A percentile compares a stretch with the other conserved stretches of the same genome.
These are phyloP conservation scores for Acacia crassicarpa DNA, from an alignment of 306 rosid genomes.

Conservation along the genomic window DNA sequence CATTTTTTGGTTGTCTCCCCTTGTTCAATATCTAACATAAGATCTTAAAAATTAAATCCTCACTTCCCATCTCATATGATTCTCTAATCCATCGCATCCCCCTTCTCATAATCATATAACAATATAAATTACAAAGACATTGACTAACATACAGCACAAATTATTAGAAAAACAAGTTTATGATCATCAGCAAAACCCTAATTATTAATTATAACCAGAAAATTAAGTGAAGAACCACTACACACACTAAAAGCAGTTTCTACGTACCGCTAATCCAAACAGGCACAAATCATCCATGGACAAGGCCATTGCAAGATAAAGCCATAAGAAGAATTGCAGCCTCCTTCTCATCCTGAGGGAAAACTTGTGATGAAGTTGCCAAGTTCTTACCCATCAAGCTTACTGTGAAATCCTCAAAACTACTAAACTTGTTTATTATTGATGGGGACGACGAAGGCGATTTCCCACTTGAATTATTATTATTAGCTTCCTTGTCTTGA, in stretches of 20 bases:
- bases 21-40: slow-evolving; percentile 37
- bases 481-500: neutral
- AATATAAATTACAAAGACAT: neutral
- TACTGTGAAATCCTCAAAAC: slow-evolving; percentile 65
- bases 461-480: slow-evolving; percentile 17
- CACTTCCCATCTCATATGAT: neutral
- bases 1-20: slow-evolving; percentile 36
- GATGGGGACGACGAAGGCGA: neutral
- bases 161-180: slow-evolving; percentile 1
- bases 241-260: neutral
- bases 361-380: slow-evolving; percentile 57
- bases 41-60: slow-evolving; percentile 13
- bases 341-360: slow-evolving; percentile 96
- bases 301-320: slow-evolving; percentile 75
- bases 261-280: no score
- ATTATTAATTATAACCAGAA: slow-evolving; percentile 11
- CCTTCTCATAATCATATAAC: neutral
- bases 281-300: slow-evolving; percentile 48
- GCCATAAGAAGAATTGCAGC: slow-evolving; percentile 96
- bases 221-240: neutral
- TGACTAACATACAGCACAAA: slow-evolving; percentile 28
- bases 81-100: neutral
- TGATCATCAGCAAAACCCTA: slow-evolving; percentile 29
- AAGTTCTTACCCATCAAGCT: slow-evolving; percentile 62
- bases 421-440: slow-evolving; percentile 34